phyloP scores from a whole-genome alignment of 139 green algal genomes.

The Astrephomene gubernaculifera region DNA sequence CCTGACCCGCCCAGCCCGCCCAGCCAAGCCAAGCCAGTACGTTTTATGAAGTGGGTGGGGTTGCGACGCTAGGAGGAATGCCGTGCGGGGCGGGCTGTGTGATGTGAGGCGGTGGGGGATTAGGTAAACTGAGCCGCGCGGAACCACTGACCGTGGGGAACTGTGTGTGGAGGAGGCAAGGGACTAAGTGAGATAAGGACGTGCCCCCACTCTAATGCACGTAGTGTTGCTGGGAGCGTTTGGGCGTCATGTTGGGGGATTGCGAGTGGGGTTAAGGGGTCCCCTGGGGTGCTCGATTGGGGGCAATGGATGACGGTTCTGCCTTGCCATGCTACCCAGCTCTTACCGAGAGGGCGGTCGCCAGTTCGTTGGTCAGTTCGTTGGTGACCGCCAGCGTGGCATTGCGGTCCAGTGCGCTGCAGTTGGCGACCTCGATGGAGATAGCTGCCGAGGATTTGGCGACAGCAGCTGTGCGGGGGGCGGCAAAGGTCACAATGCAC shows the following conservation, averaged over 20 bases:
- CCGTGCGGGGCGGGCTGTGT: too few species aligned
- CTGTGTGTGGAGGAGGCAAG: too few species aligned
- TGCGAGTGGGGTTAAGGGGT: neutral
- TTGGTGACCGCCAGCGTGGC: neutral
- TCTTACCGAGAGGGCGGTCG: neutral
- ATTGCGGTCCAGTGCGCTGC: neutral
- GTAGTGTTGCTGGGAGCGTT: neutral
- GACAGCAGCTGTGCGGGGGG: neutral
- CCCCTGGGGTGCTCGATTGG: neutral
- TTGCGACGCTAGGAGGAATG: too few species aligned
- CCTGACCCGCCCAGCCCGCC: neutral
- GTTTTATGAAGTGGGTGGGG: too few species aligned
- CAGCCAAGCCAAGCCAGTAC: neutral
- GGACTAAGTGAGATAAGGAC: too few species aligned
- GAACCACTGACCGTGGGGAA: too few species aligned
- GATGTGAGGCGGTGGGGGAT: too few species aligned
- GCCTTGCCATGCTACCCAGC: too few species aligned
- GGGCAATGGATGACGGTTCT: neutral
- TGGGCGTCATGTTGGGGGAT: neutral
- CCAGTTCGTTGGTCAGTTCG: neutral
- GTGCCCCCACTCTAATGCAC: neutral
- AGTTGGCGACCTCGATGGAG: neutral
- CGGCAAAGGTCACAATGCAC: neutral
- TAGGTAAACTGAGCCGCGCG: too few species aligned
- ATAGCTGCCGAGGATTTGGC: neutral